Evolutionary conservation across 495 filamentous ascomycete species (phyloP).

Genomic region (Tuber melanosporum): DNA sequence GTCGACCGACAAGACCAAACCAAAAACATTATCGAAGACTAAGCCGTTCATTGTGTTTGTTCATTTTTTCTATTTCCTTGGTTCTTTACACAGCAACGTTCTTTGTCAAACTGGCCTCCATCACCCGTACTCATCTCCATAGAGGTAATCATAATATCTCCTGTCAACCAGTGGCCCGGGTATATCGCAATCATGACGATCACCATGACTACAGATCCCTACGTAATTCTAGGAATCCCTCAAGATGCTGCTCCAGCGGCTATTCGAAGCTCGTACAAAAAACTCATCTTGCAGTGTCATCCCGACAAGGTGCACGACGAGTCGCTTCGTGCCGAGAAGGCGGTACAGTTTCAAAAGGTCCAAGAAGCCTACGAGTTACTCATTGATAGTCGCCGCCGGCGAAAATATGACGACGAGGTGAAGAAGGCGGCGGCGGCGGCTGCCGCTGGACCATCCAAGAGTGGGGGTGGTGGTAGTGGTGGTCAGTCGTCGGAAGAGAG

Average conservation of each 20-base stretch:
- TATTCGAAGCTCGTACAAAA: conserved; percentile 79
- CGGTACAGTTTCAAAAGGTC: conserved; percentile 84
- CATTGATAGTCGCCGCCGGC: conserved; percentile 64
- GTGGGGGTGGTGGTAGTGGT: conserved; percentile 45
- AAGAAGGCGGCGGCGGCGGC: conserved; percentile 50
- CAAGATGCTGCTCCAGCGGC: conserved; percentile 65
- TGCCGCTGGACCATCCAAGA: conserved; percentile 46
- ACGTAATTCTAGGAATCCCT: conserved; percentile 68
- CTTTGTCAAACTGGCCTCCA: conserved; percentile 2
- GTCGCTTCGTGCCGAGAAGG: conserved; percentile 59
- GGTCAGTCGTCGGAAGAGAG: conserved; percentile 45
- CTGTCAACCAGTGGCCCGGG: not conserved
- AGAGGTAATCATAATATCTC: conserved; percentile 7
- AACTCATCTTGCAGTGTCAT: conserved; percentile 87
- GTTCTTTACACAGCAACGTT: not conserved
- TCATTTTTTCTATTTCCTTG: not conserved
- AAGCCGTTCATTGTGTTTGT: not conserved
- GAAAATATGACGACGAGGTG: conserved; percentile 70
- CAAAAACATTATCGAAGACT: not conserved
- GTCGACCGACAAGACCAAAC: not conserved
- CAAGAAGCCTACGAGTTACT: conserved; percentile 90
- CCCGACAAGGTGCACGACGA: conserved; percentile 89
- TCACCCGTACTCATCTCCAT: not conserved
- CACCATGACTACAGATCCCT: conserved; percentile 62
- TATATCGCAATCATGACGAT: conserved; percentile 24